Conservation (phyloP, 768 basidiomycete genomes). For the Cystofilobasidium macerans region DNA sequence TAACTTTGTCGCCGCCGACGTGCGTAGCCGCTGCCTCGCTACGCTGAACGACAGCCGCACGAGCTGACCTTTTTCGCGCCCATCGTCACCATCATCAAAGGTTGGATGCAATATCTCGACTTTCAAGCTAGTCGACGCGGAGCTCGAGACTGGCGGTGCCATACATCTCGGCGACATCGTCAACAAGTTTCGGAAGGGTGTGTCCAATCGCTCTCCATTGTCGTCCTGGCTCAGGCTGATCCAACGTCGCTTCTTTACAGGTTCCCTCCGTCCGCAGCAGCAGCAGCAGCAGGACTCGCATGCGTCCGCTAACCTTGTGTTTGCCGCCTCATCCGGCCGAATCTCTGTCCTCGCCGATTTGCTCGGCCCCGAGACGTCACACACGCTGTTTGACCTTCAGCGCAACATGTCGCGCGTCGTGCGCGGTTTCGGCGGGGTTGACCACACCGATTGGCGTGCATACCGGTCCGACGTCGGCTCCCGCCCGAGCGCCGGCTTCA, state of each 20-base stretch:
- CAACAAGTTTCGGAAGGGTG: constrained; percentile 49
- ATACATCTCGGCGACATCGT: constrained; percentile 69
- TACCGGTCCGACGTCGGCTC: constrained; percentile 44
- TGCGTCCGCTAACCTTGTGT: constrained; percentile 53
- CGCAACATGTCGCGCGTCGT: constrained; percentile 57
- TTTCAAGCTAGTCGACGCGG: constrained; percentile 42
- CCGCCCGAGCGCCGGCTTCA: constrained; percentile 55
- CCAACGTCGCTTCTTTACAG: constrained; percentile 45
- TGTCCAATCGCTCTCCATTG: no score
- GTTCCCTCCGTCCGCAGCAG: constrained; percentile 46
- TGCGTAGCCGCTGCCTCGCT: constrained; percentile 39
- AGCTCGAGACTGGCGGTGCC: constrained; percentile 53
- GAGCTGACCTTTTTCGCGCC: background rate
- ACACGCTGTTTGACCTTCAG: constrained; percentile 59
- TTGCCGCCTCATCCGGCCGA: constrained; percentile 65
- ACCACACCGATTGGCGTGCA: constrained; percentile 51
- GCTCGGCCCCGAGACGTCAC: constrained; percentile 42
- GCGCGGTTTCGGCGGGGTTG: constrained; percentile 46
- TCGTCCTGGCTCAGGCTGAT: background rate
- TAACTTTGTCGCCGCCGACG: constrained; percentile 62
- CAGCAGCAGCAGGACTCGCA: constrained; percentile 30
- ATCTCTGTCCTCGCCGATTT: constrained; percentile 64
- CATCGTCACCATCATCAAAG: constrained; percentile 44
- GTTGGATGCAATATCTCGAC: constrained; percentile 56
- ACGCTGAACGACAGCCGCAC: background rate